Conservation (phyloP, 495 filamentous ascomycete genomes). For the Penicillium maclennaniae region DNA sequence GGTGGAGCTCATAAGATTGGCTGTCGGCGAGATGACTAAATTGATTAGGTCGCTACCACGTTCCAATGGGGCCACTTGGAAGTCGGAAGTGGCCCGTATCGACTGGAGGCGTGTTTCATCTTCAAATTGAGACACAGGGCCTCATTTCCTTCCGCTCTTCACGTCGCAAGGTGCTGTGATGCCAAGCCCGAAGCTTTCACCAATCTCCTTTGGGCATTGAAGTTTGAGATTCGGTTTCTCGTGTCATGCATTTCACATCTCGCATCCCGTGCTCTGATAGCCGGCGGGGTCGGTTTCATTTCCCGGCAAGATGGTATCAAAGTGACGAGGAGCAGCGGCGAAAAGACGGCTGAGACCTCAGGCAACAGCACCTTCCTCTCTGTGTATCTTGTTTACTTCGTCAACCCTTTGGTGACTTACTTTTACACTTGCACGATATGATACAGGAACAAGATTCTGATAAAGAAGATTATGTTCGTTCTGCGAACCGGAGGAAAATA, state of each 20-base stretch:
- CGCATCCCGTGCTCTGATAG: neutral
- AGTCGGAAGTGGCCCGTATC: neutral
- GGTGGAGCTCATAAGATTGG: constrained; percentile 23
- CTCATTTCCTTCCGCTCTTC: neutral
- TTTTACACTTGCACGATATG: too few species aligned
- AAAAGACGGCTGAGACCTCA: too few species aligned
- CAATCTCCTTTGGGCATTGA: neutral
- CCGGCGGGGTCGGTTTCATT: neutral
- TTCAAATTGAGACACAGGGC: constrained; percentile 18
- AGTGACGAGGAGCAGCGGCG: too few species aligned
- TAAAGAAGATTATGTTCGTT: too few species aligned
- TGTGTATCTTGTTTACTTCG: too few species aligned
- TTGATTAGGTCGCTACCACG: constrained; percentile 24
- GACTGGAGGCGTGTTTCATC: constrained; percentile 29
- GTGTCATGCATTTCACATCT: too few species aligned
- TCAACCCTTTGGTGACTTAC: too few species aligned
- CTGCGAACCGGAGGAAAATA: too few species aligned
- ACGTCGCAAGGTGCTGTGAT: neutral
- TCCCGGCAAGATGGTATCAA: neutral
- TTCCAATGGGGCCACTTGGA: constrained; percentile 13
- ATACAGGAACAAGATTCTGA: too few species aligned
- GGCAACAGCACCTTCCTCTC: too few species aligned
- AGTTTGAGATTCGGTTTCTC: neutral
- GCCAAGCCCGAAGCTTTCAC: neutral
- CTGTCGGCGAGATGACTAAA: constrained; percentile 11